Evolutionary conservation across 148 eudicot species (phyloP), one percentile per base, ranked within the genome.

Genomic region (Pharnaceum exiguum): DNA sequence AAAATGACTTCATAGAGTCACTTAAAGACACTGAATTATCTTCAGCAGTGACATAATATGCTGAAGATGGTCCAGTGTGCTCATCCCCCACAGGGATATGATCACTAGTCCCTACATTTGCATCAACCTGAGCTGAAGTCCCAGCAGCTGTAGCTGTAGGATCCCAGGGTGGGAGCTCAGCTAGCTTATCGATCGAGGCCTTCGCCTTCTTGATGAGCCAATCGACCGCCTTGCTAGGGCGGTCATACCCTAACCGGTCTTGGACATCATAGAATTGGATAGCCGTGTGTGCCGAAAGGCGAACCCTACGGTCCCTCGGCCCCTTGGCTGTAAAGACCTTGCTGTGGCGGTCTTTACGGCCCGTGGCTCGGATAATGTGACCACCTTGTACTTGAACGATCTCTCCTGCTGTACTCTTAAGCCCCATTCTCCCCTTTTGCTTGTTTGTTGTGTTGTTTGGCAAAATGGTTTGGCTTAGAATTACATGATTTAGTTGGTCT

Each of bases 301-400:
- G 75, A 2, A 75, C 75, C 46, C 79, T 62, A 3, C 79, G 52
- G 59, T 75, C 79, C 44, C 79, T 52, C 1, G 79, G 69, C 0
- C 79, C 79, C 58, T 75, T 75, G 30, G 79, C 75, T 0, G 79
- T 75, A 35, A 66, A 75, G 59, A 75, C 79, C 66, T 75, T 75
- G 62, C 79, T 75, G 24, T 75, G 79, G 18, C 79, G 69, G 50
- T 75, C 79, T 28, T 75, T 75, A 2, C 71, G 63, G n/a, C 79
- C 79, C 7, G 69, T 75, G 31, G 75, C 66, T 26, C 79, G 72
- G 25, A 75, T 75, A n/a, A 75, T 75, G 35, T 71, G 79, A 2
- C 79, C 79, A 1, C 79, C 79, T 57, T 75, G 69, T 0, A 75
- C 79, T 16, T 67, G 75, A 1, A 75, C 69, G 45, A 75, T 71